phyloP scores from a whole-genome alignment of 768 basidiomycete species.

The Lepiota brunneoincarnata region DNA sequence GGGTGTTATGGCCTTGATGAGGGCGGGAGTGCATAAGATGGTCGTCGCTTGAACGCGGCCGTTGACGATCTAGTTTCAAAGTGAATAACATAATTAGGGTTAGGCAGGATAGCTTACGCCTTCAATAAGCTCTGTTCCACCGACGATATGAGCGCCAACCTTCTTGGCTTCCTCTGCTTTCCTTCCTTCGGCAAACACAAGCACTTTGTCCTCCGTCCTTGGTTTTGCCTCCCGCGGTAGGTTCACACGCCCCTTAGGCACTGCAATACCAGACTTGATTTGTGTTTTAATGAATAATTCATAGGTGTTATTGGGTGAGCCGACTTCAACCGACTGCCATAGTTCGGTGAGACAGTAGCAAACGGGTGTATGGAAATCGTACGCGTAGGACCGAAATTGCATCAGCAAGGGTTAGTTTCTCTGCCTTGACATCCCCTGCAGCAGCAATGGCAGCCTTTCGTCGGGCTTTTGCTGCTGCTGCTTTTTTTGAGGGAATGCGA shows the following conservation, averaged over 20 bases:
- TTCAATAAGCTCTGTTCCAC: slow-evolving; percentile 87
- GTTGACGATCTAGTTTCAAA: slow-evolving; percentile 55
- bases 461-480: slow-evolving; percentile 60
- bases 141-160: slow-evolving; percentile 89
- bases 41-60: slow-evolving; percentile 78
- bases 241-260: slow-evolving; percentile 87
- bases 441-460: slow-evolving; percentile 53
- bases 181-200: slow-evolving; percentile 92
- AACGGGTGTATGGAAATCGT: slow-evolving; percentile 23
- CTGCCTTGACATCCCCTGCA: slow-evolving; percentile 56
- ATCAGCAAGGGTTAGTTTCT: slow-evolving; percentile 63
- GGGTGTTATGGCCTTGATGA: slow-evolving; percentile 76
- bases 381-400: slow-evolving; percentile 74
- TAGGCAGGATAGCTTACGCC: slow-evolving; percentile 50
- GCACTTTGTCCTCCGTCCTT: slow-evolving; percentile 67
- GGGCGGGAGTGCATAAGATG: slow-evolving; percentile 78
- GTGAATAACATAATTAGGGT: background rate
- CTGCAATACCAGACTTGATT: slow-evolving; percentile 72
- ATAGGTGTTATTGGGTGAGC: slow-evolving; percentile 71
- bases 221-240: slow-evolving; percentile 80
- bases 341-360: slow-evolving; percentile 3
- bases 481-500: slow-evolving; percentile 66
- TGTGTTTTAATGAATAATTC: slow-evolving; percentile 81
- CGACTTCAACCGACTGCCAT: slow-evolving; percentile 77
- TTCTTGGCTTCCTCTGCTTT: slow-evolving; percentile 78